phyloP scores from a whole-genome alignment of 345 rosid genomes.

The Mallotus nudiflorus region DNA sequence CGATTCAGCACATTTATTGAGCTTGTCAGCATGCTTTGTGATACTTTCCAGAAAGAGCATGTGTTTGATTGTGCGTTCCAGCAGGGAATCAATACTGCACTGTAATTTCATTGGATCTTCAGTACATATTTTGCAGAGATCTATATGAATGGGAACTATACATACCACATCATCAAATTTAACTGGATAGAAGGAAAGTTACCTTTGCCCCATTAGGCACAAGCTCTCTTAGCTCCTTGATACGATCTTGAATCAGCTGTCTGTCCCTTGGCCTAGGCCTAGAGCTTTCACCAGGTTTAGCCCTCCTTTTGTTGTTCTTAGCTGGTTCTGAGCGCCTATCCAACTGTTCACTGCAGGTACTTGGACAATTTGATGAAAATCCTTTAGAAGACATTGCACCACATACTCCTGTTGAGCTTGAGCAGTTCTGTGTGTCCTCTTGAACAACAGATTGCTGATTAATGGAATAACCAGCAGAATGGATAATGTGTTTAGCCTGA shows the following conservation, averaged over 20 bases:
- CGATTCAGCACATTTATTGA: slow-evolving; percentile 62
- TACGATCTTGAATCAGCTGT: slow-evolving; percentile 94
- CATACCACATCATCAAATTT: not conserved
- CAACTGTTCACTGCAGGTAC: slow-evolving; percentile 62
- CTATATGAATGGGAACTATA: slow-evolving; percentile 10
- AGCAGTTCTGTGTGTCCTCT: slow-evolving; percentile 41
- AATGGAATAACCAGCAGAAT: slow-evolving; percentile 49
- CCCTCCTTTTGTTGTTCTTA: slow-evolving; percentile 71
- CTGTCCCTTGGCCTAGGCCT: slow-evolving; percentile 98
- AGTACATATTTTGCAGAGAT: slow-evolving; percentile 23
- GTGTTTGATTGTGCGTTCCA: slow-evolving; percentile 94
- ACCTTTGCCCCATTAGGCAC: slow-evolving; percentile 98
- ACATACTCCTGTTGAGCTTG: slow-evolving; percentile 55
- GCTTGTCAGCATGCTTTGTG: slow-evolving; percentile 86
- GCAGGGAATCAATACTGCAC: slow-evolving; percentile 98
- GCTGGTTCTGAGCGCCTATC: slow-evolving; percentile 59
- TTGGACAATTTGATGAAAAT: slow-evolving; percentile 69
- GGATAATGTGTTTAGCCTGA: slow-evolving; percentile 38
- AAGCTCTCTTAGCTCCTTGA: slow-evolving; percentile 94
- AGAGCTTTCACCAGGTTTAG: slow-evolving; percentile 81
- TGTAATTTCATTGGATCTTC: slow-evolving; percentile 42
- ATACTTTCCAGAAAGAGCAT: slow-evolving; percentile 82
- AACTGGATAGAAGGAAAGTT: slow-evolving; percentile 30
- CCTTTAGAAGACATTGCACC: slow-evolving; percentile 64
- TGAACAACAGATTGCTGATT: slow-evolving; percentile 44